These are phyloP conservation scores for Stephania japonica DNA, from an alignment of 164 flowering plant genomes.

Conservation along the genomic window DNA sequence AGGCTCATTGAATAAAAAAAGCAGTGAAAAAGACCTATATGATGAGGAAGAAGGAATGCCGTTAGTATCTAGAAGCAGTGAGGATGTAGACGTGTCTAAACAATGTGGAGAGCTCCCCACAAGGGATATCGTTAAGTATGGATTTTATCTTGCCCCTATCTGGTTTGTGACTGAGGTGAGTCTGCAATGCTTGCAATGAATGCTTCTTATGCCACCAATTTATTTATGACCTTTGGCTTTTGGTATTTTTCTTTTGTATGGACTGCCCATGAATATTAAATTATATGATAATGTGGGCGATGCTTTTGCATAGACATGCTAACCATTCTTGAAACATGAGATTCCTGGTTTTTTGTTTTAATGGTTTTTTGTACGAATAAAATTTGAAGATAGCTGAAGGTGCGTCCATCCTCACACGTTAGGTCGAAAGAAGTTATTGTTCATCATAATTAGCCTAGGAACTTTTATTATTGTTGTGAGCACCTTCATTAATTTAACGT, in stretches of 20 bases:
- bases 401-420: neutral
- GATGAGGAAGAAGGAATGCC: constrained; percentile 47
- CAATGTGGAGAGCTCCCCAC: constrained; percentile 42
- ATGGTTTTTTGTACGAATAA: neutral
- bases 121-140: constrained; percentile 60
- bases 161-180: constrained; percentile 96
- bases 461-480: neutral
- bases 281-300: neutral
- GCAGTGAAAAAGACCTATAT: constrained; percentile 58
- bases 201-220: neutral
- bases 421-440: neutral
- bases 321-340: neutral
- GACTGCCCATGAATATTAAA: neutral
- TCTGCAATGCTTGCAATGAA: neutral
- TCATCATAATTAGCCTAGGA: neutral
- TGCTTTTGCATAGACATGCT: neutral
- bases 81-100: constrained; percentile 33
- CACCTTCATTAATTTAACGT: neutral
- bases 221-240: neutral
- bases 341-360: neutral
- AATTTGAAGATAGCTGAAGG: neutral
- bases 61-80: constrained; percentile 39
- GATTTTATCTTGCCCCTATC: constrained; percentile 86
- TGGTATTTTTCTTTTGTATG: neutral
- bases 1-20: constrained; percentile 49